These are phyloP conservation scores for Diplosphaera chodatii DNA, from an alignment of 139 green algal species.

Conservation along the genomic window DNA sequence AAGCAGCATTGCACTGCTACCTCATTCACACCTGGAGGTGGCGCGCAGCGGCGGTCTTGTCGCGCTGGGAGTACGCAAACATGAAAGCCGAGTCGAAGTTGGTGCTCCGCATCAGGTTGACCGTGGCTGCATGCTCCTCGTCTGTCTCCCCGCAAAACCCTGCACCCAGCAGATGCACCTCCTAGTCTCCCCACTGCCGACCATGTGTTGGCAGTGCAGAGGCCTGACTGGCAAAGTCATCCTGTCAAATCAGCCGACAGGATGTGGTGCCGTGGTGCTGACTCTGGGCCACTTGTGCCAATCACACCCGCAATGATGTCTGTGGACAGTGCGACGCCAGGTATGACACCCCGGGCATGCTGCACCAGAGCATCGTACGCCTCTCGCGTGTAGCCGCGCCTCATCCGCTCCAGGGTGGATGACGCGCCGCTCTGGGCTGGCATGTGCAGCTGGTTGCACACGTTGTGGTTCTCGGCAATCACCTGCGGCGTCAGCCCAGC, in stretches of 20 bases:
- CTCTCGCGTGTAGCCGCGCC: conserved; percentile 72
- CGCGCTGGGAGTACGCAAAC: conserved; percentile 78
- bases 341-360: conserved; percentile 42
- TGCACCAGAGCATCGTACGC: conserved; percentile 78
- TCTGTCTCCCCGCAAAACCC: conserved; percentile 89
- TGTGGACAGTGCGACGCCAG: conserved; percentile 66
- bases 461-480: conserved; percentile 61
- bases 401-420: conserved; percentile 68
- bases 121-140: conserved; percentile 69
- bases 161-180: too few relatives aligned
- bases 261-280: too few relatives aligned
- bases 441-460: conserved; percentile 86
- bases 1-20: too few relatives aligned
- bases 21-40: conserved; percentile 62
- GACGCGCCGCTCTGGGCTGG: conserved; percentile 79
- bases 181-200: too few relatives aligned
- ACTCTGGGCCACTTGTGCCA: too few relatives aligned
- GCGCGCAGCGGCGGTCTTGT: conserved; percentile 72
- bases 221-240: too few relatives aligned
- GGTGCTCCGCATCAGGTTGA: conserved; percentile 59
- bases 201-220: too few relatives aligned
- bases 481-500: too few relatives aligned
- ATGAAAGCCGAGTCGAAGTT: conserved; percentile 80
- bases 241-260: too few relatives aligned
- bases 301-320: conserved; percentile 75